Conservation (phyloP, 2,329 filamentous ascomycete genomes). For the Fusarium tanahbumbuense region DNA sequence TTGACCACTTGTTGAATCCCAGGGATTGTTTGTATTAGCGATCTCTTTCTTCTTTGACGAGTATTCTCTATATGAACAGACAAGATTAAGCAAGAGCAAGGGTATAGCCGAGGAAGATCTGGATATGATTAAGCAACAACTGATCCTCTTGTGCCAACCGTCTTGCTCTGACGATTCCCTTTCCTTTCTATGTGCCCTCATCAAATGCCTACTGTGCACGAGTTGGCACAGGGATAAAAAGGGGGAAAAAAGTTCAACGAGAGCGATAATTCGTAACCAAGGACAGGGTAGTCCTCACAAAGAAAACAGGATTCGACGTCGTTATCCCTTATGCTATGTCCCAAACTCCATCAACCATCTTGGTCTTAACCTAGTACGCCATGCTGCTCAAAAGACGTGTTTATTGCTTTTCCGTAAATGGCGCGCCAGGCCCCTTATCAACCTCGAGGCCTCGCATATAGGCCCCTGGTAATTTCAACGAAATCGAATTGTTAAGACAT, state of each 20-base stretch:
- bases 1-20: not conserved
- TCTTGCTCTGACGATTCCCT: conserved; percentile 8
- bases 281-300: conserved; percentile 24
- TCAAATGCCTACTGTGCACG: conserved; percentile 22
- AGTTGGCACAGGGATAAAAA: conserved; percentile 26
- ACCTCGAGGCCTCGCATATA: conserved; percentile 11
- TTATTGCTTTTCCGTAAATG: conserved; percentile 36
- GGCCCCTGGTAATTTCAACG: conserved; percentile 17
- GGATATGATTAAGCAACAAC: conserved; percentile 17
- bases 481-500: conserved; percentile 40
- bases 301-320: conserved; percentile 34
- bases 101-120: conserved; percentile 22
- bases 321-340: conserved; percentile 30
- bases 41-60: conserved; percentile 7
- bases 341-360: conserved; percentile 42
- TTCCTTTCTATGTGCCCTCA: conserved; percentile 15
- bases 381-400: conserved; percentile 44
- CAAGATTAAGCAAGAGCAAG: conserved; percentile 1
- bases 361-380: conserved; percentile 43
- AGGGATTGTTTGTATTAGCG: conserved; percentile 14
- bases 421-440: conserved; percentile 36
- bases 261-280: conserved; percentile 23
- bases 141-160: not conserved
- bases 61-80: conserved; percentile 7
- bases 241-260: conserved; percentile 21